Evolutionary conservation across 768 basidiomycete genomes (phyloP).

Genomic region (Tulasnella sp.): DNA sequence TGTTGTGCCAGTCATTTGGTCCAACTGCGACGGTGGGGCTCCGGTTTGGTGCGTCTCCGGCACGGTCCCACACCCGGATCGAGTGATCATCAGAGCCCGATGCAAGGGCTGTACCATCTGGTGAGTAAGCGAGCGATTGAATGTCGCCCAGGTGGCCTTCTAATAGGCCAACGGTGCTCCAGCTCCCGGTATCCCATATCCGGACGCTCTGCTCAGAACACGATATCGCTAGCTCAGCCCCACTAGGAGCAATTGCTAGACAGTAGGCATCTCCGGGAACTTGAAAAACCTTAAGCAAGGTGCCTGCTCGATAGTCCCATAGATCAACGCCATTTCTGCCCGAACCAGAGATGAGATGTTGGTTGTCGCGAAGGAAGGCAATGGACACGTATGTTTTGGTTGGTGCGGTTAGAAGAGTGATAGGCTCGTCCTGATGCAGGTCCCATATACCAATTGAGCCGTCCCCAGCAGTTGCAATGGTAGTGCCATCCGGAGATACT

Average conservation of each 20-base stretch:
- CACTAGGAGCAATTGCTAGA: neutral
- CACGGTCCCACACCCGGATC: neutral
- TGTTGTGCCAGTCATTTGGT: neutral
- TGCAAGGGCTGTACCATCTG: neutral
- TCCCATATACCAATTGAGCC: neutral
- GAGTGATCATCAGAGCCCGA: neutral
- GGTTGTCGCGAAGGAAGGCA: neutral
- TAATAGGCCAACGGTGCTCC: neutral
- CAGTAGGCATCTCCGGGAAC: neutral
- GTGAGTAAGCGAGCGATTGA: neutral
- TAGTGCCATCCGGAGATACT: neutral
- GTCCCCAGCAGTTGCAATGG: neutral
- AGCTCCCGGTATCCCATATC: neutral
- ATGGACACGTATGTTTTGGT: neutral
- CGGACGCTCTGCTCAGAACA: neutral
- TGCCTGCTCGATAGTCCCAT: neutral
- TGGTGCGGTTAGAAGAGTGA: neutral
- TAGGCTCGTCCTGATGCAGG: neutral
- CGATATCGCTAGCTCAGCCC: neutral
- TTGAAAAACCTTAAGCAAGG: neutral
- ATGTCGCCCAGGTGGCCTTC: neutral
- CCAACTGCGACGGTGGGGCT: neutral
- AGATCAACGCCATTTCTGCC: neutral
- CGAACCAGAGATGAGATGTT: neutral
- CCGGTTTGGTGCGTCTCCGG: neutral